Conservation (phyloP, 371 early-diverging fungal genomes). For the Mortierella sp. region DNA sequence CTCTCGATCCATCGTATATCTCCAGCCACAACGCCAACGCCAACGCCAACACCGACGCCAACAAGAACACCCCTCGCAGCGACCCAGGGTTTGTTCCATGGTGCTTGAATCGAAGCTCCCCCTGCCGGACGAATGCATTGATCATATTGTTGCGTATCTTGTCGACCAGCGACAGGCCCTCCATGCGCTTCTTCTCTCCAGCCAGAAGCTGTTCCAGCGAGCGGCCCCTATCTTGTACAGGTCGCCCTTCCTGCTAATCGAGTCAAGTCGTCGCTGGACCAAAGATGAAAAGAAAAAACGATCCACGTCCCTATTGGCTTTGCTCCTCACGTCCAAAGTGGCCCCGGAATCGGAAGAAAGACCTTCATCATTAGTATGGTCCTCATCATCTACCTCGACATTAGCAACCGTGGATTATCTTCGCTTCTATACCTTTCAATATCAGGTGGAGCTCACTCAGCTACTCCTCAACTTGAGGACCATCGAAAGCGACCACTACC, state of each 20-base stretch:
- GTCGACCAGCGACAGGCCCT: constrained; percentile 37
- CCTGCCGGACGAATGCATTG: constrained; percentile 50
- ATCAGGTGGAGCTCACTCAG: constrained; percentile 26
- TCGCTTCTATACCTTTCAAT: constrained; percentile 36
- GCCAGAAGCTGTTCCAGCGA: constrained; percentile 36
- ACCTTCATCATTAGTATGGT: neutral
- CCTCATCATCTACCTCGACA: neutral
- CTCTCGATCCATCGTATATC: neutral
- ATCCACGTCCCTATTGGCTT: constrained; percentile 24
- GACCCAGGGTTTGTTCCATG: constrained; percentile 23
- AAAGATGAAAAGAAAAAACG: constrained; percentile 27
- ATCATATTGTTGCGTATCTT: constrained; percentile 43
- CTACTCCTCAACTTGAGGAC: constrained; percentile 13
- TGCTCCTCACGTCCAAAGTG: constrained; percentile 23
- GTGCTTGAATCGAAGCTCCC: constrained; percentile 37
- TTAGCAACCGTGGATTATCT: constrained; percentile 27
- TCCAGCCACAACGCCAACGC: neutral
- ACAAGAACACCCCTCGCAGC: too few relatives aligned
- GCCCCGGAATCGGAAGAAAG: neutral
- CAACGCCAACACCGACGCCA: neutral
- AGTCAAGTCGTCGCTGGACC: constrained; percentile 12
- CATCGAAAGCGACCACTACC: neutral
- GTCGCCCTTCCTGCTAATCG: constrained; percentile 40
- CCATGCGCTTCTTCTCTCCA: constrained; percentile 40
- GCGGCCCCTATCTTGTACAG: constrained; percentile 43